phyloP scores from a whole-genome alignment of 441 rosid species.

The Viola pubescens region DNA sequence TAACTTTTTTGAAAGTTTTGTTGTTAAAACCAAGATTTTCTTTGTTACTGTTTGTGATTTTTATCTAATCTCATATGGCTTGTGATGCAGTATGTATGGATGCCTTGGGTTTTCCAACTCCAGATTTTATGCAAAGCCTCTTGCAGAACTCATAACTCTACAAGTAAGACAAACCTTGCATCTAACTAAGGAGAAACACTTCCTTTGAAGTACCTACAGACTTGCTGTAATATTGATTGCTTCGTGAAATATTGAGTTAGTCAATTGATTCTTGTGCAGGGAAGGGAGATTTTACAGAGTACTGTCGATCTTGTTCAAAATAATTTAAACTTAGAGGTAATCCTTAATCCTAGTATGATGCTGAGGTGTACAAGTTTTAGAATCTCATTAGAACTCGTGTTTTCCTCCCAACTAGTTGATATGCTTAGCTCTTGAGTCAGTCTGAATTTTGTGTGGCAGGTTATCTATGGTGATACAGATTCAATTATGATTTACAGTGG shows the following conservation, averaged over 20 bases:
- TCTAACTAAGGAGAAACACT: constrained; percentile 8
- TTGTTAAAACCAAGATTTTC: constrained; percentile 4
- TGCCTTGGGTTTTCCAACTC: constrained; percentile 97
- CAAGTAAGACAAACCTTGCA: constrained; percentile 41
- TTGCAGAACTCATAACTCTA: constrained; percentile 88
- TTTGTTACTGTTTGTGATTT: constrained; percentile 12
- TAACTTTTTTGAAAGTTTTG: constrained; percentile 2
- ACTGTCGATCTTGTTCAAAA: constrained; percentile 94
- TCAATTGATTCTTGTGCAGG: constrained; percentile 41
- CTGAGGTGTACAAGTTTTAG: constrained; percentile 19
- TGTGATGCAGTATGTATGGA: constrained; percentile 80
- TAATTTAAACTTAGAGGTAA: constrained; percentile 83
- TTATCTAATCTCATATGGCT: constrained; percentile 12
- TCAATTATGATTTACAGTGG: constrained; percentile 98
- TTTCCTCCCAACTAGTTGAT: constrained; percentile 12
- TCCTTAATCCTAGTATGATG: constrained; percentile 9
- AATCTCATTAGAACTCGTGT: constrained; percentile 15
- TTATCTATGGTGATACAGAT: constrained; percentile 96
- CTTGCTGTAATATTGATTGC: constrained; percentile 4
- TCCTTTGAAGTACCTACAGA: constrained; percentile 5
- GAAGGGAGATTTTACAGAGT: constrained; percentile 90
- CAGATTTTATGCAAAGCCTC: constrained; percentile 96
- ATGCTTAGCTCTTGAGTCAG: constrained; percentile 16
- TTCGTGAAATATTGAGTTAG: constrained; percentile 10
- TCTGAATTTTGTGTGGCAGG: constrained; percentile 44